phyloP scores from a whole-genome alignment of 2,329 filamentous ascomycete species.

The Meredithiella fracta region DNA sequence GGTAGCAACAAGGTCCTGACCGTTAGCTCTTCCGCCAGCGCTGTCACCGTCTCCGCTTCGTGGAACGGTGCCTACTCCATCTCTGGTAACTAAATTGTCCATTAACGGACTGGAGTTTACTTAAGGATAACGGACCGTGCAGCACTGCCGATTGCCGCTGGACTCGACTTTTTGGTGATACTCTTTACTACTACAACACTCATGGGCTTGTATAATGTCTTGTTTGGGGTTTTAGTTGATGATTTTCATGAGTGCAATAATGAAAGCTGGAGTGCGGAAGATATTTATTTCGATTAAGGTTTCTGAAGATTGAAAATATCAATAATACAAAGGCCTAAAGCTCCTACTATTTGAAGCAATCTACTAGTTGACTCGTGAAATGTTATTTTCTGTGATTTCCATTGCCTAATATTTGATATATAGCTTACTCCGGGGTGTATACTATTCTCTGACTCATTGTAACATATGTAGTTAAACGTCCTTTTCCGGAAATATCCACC shows the following conservation, averaged over 20 bases:
- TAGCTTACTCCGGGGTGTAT: too few relatives aligned
- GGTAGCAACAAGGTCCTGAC: constrained; percentile 35
- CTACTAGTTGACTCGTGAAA: background rate
- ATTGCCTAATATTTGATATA: background rate
- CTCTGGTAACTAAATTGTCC: background rate
- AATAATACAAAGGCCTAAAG: constrained; percentile 3
- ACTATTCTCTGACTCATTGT: too few relatives aligned
- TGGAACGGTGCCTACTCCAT: constrained; percentile 20
- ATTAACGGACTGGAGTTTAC: background rate
- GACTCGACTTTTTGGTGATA: background rate
- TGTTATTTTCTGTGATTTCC: background rate
- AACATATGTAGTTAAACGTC: background rate
- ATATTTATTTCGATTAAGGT: background rate
- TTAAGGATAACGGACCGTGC: background rate
- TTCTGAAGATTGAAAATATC: constrained; percentile 1
- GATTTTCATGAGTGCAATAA: background rate
- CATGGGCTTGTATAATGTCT: background rate
- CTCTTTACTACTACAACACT: background rate
- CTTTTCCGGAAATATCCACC: background rate
- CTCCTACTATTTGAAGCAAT: constrained; percentile 3
- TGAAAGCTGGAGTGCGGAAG: constrained; percentile 2
- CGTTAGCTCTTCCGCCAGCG: constrained; percentile 19
- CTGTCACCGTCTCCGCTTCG: constrained; percentile 19
- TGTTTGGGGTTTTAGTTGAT: background rate
- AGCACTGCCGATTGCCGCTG: background rate